These are phyloP conservation scores for Apiospora phragmitis DNA, from an alignment of 2,329 filamentous ascomycete genomes.

Conservation along the genomic window DNA sequence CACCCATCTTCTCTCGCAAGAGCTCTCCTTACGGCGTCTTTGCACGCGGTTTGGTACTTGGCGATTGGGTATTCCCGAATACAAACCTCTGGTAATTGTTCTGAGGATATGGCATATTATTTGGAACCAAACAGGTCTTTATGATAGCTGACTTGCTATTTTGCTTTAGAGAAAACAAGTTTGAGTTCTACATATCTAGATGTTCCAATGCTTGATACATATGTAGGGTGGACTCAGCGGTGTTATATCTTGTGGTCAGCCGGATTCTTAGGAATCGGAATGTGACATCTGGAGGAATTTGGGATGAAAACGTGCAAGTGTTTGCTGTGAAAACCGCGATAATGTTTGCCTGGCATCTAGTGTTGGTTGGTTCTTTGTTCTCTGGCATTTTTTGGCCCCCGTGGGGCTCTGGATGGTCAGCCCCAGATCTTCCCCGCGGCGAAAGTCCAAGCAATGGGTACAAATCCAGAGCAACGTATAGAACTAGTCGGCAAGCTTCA, in stretches of 20 bases:
- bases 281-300: background rate
- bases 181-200: background rate
- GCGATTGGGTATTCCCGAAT: background rate
- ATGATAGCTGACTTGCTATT: background rate
- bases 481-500: no score
- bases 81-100: background rate
- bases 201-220: background rate
- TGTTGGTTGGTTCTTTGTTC: background rate
- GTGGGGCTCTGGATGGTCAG: background rate
- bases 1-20: background rate
- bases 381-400: background rate
- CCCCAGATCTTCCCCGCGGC: background rate
- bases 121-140: no score
- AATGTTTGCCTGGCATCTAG: background rate
- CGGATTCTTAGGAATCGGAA: background rate
- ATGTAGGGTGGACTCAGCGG: background rate
- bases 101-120: background rate
- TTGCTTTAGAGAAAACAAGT: no score
- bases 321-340: background rate
- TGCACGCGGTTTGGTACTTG: background rate
- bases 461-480: background rate
- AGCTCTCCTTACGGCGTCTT: background rate
- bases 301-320: background rate
- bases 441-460: background rate
- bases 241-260: background rate